A percentile compares a stretch with the other conserved stretches of the same genome.
phyloP scores from a whole-genome alignment of 306 rosid species.

The Biancaea sappan region DNA sequence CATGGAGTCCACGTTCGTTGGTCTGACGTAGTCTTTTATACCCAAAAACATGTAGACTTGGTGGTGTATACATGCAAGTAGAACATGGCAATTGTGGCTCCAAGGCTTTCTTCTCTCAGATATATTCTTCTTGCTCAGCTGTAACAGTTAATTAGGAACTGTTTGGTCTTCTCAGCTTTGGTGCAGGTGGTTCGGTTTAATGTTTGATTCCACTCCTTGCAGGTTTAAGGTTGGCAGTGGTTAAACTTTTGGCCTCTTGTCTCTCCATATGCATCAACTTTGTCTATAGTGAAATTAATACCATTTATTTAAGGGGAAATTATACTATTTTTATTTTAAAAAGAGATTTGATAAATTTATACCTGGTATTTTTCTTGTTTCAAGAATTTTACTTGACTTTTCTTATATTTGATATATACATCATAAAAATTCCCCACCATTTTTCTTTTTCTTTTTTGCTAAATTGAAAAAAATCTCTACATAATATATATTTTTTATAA shows the following conservation, averaged over 20 bases:
- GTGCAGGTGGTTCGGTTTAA: background rate
- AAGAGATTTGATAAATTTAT: no score
- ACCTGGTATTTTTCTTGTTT: no score
- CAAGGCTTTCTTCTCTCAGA: background rate
- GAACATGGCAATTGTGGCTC: slow-evolving; percentile 24
- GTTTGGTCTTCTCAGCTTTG: background rate
- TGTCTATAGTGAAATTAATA: background rate
- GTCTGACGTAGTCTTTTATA: slow-evolving; percentile 25
- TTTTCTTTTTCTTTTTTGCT: no score
- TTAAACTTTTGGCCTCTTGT: background rate
- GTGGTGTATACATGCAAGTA: background rate
- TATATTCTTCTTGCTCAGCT: background rate
- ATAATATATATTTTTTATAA: no score
- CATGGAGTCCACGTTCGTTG: slow-evolving; percentile 42
- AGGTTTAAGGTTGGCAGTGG: slow-evolving; percentile 11
- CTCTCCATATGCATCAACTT: background rate
- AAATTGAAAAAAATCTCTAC: no score
- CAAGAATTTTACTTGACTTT: no score
- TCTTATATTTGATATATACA: no score
- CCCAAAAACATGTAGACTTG: background rate
- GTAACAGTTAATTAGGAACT: background rate
- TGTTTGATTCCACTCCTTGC: background rate
- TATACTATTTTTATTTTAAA: no score
- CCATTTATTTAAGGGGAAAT: no score
- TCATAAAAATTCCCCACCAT: no score